These are phyloP conservation scores for Hypoxylon trugodes DNA, from an alignment of 495 filamentous ascomycete species.

Conservation along the genomic window DNA sequence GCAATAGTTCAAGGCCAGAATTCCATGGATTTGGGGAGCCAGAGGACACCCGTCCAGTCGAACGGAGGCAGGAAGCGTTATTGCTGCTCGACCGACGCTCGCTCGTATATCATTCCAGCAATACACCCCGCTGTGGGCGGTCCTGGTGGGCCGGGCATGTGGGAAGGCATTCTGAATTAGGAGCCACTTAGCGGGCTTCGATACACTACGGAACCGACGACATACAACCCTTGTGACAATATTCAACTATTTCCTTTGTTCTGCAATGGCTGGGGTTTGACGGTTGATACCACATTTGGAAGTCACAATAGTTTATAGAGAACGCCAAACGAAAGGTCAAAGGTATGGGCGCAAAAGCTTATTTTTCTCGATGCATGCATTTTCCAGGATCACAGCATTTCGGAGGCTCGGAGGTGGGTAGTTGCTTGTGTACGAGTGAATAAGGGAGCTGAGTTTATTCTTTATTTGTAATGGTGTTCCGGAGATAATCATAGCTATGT, in stretches of 20 bases:
- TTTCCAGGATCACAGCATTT: conserved; percentile 46
- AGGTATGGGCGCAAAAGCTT: conserved; percentile 39
- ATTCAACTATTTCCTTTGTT: conserved; percentile 46
- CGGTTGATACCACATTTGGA: conserved; percentile 43
- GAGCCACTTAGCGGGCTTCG: background rate
- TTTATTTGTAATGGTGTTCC: conserved; percentile 41
- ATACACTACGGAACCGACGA: conserved; percentile 19
- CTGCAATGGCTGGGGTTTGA: conserved; percentile 34
- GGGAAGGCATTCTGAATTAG: conserved; percentile 63
- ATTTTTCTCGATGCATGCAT: conserved; percentile 42
- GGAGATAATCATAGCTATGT: conserved; percentile 35
- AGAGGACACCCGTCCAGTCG: conserved; percentile 50
- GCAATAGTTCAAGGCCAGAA: conserved; percentile 41
- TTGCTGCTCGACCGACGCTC: conserved; percentile 64
- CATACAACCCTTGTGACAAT: conserved; percentile 45
- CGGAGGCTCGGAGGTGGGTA: conserved; percentile 38
- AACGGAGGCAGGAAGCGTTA: conserved; percentile 64
- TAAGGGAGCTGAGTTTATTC: conserved; percentile 23
- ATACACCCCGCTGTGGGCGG: conserved; percentile 54
- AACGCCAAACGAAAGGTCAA: conserved; percentile 33
- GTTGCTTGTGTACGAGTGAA: conserved; percentile 45
- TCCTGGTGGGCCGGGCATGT: conserved; percentile 66
- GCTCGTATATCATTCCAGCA: conserved; percentile 42
- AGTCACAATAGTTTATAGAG: conserved; percentile 45
- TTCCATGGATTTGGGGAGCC: conserved; percentile 27